Percentiles rank a stretch among this genome's conserved stretches.
Evolutionary conservation across 495 filamentous ascomycete genomes (phyloP).

Genomic region (Trichodelitschia bisporula): DNA sequence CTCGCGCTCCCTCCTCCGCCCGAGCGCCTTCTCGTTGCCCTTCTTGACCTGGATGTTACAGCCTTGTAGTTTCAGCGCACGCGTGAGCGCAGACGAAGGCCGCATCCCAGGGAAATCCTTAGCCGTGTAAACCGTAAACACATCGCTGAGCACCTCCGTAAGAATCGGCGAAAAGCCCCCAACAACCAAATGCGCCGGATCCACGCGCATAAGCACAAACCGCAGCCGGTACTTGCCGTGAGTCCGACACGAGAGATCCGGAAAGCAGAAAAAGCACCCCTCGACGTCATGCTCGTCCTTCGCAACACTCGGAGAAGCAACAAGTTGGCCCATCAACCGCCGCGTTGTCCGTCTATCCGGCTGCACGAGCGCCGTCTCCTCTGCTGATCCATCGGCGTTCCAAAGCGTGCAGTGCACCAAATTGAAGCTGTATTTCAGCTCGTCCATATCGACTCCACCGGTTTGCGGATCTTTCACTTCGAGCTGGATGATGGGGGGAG

Average conservation of each 20-base stretch:
- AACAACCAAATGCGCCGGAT: slow-evolving; percentile 20
- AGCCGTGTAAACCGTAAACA: slow-evolving; percentile 78
- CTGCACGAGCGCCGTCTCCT: slow-evolving; percentile 27
- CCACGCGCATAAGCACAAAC: slow-evolving; percentile 68
- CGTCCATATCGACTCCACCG: slow-evolving; percentile 24
- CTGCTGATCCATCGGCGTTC: slow-evolving; percentile 32
- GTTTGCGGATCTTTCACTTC: slow-evolving; percentile 39
- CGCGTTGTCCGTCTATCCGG: slow-evolving; percentile 23
- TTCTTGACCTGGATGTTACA: slow-evolving; percentile 63
- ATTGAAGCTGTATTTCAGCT: slow-evolving; percentile 49
- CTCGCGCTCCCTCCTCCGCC: slow-evolving; percentile 12
- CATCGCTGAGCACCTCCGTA: slow-evolving; percentile 43
- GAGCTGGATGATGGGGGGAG: slow-evolving; percentile 82
- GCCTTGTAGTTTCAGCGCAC: slow-evolving; percentile 45
- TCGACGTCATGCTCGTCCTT: slow-evolving; percentile 37
- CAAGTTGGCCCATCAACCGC: slow-evolving; percentile 55
- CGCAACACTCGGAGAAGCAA: slow-evolving; percentile 48
- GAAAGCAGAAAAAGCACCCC: slow-evolving; percentile 84
- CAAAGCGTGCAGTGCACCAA: slow-evolving; percentile 66
- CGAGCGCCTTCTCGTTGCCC: slow-evolving; percentile 37
- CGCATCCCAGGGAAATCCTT: slow-evolving; percentile 95
- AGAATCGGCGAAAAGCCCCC: slow-evolving; percentile 37
- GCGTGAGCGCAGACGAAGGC: slow-evolving; percentile 41
- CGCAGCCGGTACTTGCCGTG: slow-evolving; percentile 61
- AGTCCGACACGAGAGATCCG: slow-evolving; percentile 76